These are phyloP conservation scores for Psilocybe subaeruginosa DNA, from an alignment of 768 basidiomycete species.

Conservation along the genomic window DNA sequence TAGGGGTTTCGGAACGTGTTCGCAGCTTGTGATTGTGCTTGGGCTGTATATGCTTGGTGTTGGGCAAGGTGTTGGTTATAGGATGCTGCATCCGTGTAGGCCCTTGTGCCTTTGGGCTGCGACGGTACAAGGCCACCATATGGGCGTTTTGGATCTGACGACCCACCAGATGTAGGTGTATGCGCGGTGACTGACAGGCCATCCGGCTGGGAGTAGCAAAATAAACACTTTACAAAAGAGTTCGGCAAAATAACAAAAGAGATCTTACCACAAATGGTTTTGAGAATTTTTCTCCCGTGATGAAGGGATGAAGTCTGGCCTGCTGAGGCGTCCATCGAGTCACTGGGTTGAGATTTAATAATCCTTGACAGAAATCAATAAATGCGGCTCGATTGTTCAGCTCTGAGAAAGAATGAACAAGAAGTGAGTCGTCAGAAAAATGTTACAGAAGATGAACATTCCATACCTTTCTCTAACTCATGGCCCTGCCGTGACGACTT, in stretches of 20 bases:
- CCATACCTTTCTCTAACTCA: conserved; percentile 89
- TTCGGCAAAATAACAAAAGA: conserved; percentile 6
- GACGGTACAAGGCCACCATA: conserved; percentile 93
- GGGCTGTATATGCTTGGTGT: conserved; percentile 91
- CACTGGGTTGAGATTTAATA: conserved; percentile 92
- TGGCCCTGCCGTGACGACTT: conserved; percentile 76
- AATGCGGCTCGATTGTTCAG: conserved; percentile 93
- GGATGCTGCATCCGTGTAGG: conserved; percentile 88
- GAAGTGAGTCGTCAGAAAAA: background rate
- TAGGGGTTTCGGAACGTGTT: conserved; percentile 83
- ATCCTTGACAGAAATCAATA: conserved; percentile 96
- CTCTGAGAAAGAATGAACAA: conserved; percentile 50
- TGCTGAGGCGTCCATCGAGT: conserved; percentile 98
- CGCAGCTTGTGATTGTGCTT: conserved; percentile 78
- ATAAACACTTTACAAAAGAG: conserved; percentile 8
- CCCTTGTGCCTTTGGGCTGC: conserved; percentile 83
- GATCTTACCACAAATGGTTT: conserved; percentile 79
- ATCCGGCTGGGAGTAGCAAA: conserved; percentile 48
- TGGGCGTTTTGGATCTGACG: conserved; percentile 77
- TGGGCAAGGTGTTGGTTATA: conserved; percentile 96
- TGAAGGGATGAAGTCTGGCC: conserved; percentile 94
- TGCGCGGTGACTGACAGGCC: conserved; percentile 39
- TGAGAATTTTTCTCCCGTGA: conserved; percentile 94
- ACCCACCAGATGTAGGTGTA: conserved; percentile 30
- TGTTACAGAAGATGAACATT: background rate